Base-by-base conservation (phyloP, 352 stramenopile genomes). In the Phytophthora pisi region DNA sequence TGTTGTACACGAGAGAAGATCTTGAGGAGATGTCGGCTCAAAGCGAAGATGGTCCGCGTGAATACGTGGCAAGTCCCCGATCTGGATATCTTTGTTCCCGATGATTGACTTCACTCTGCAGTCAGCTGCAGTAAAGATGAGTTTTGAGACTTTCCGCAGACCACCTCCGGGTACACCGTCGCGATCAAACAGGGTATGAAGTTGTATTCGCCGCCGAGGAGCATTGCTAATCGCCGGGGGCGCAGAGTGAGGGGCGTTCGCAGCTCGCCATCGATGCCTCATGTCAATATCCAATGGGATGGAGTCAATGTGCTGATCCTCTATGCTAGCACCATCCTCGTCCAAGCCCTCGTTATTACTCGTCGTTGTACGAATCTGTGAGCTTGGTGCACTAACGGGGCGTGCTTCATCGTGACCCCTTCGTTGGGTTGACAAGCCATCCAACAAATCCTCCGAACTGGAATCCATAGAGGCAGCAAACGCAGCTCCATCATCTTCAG, bases 41-140 rank as follows among this genome's bases (percentile, higher is more conserved):
- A 92, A 90, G 0, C 66, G 64, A 11, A 92, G 56, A 38, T 75
- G 46, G 8, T 82, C 62, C 0, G 53, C 42, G 0, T 71, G 63
- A 28, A 82, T 51, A 10, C 31, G 28, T 11, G 80, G 81, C 0
- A 76, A 40, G 10, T 60, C 26, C 1, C 84, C 55, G 8, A 59
- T 28, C 51, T 93, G 71, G 13, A 92, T 84, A 11, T 86, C 72
- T 46, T 81, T 63, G 43, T 74, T 88, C 43, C 67, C 77, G 2
- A 86, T 81, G 38, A 94, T 89, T 23, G 88, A 80, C 45, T 90
- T 86, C 3, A 89, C 81, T 16, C 58, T 43, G 16, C 70, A 86
- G 72, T 93, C 86, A 34, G 72, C 70, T 24, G 77, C 69, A 3
- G 77, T 82, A 52, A 91, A 91, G 3, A 93, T 71, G 9, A 93